phyloP scores from a whole-genome alignment of 2,329 filamentous ascomycete species.

The Zelopaecilomyces penicillatus region DNA sequence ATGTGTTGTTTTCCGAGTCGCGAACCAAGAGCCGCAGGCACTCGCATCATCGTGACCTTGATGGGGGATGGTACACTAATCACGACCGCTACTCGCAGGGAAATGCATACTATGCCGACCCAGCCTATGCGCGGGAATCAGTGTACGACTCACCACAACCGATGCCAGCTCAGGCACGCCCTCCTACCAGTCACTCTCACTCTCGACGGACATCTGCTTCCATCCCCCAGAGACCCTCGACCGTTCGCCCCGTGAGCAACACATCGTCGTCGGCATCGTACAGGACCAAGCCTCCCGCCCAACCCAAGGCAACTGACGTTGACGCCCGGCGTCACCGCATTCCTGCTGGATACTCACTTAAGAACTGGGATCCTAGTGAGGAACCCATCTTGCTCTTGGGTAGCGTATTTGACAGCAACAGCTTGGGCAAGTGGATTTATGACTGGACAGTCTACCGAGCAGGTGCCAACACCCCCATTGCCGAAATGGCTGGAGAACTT shows the following conservation, averaged over 20 bases:
- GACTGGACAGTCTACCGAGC: constrained; percentile 96
- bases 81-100: constrained; percentile 47
- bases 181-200: constrained; percentile 35
- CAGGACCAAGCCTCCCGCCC: constrained; percentile 21
- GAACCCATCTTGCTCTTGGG: constrained; percentile 89
- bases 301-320: constrained; percentile 46
- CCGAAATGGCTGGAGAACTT: constrained; percentile 86
- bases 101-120: constrained; percentile 27
- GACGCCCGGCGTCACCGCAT: constrained; percentile 63
- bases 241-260: constrained; percentile 35
- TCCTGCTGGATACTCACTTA: constrained; percentile 82
- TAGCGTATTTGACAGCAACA: constrained; percentile 95
- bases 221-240: constrained; percentile 44
- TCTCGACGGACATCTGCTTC: constrained; percentile 40
- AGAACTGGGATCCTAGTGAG: constrained; percentile 96
- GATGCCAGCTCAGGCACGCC: constrained; percentile 26
- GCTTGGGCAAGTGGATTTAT: constrained; percentile 97
- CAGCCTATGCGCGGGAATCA: constrained; percentile 26
- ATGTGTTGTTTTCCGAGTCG: constrained; percentile 43
- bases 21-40: constrained; percentile 27
- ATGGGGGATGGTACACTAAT: constrained; percentile 52
- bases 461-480: constrained; percentile 71
- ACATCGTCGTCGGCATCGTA: constrained; percentile 15
- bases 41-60: constrained; percentile 32
- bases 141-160: constrained; percentile 35